Evolutionary conservation across 306 rosid species (phyloP), one percentile per base, ranked within the genome.

Genomic region (Acacia confusa): DNA sequence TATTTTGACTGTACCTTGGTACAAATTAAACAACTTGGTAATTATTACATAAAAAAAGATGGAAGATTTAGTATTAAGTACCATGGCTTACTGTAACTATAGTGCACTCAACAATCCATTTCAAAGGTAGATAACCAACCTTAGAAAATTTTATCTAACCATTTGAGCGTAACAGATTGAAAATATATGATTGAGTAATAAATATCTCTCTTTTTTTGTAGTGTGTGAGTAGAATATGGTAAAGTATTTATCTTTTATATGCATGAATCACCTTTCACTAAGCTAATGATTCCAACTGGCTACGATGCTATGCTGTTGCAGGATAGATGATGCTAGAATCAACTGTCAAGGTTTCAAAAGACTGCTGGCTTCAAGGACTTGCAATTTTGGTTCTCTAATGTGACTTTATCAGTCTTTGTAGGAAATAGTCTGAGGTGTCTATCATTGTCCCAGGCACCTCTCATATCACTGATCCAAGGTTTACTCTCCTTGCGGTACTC

Each of bases 331-430:
- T 47, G 92, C 91, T 71, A 78, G 87, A 88, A 84, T 95, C 83
- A 91, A 82, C 74, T 89, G 97, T 61, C 97, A 95, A 86, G 98
- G 98, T 61, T 92, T 95, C 71, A 97, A 95, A 85, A 95, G 86
- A 87, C 89, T 97, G 80, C 97, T 95, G 79, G 98, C 92, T 83
- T 95, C 98, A 41, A 90, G 84, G 98, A 95, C 82, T 90, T 69
- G 74, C 53, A 69, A 44, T 53, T 69, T 11, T 69, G 74, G 98
- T 97, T 95, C 63, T 95, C 98, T 43, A 95, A 95, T 78, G 97
- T 95, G 1, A 92, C 95, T 81, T 82, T 72, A 80, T 34, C 4
- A 15, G 53, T 69, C 44, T 52, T 72, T 74, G 2, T 36, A 4
- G 9, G 14, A 48, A 7, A 30, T 76, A 76, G 20, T 83, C 11